Base-by-base conservation (phyloP, 2,329 filamentous ascomycete genomes). In the Chalara sp. region DNA sequence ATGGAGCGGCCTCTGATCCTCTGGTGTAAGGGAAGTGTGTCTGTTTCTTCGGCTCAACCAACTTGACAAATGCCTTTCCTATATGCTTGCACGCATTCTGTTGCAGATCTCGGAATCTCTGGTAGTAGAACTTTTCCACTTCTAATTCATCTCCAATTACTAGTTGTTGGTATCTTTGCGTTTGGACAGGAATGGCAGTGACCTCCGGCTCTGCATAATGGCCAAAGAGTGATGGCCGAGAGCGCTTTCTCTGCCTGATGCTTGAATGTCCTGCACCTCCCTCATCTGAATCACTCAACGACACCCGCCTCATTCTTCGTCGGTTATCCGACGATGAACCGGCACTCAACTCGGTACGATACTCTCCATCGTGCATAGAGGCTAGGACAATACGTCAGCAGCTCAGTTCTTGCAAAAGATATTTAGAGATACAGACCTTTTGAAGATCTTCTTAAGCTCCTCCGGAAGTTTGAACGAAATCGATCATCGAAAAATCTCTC, bases 21-120 rank as follows among this genome's bases (percentile, higher is more conserved):
- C 75, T 74, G 1, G 82, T 86, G 61, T 90, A 90, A 0, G 86
- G 86, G 58, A 86, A 81, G 13, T 79, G 84, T 0, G 83, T 84
- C 65, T 89, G 86, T 66, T 90, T 90, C 68, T 86, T 88, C 0
- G 86, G 86, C 59, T 87, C 84, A 2, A 89, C 80, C 1, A 80
- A 75, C 62, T 88, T 88, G 53, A 90, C 82, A 80, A 86, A 89
- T 8, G 80, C 83, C 64, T 89, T 90, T 33, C 81, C 81, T 48
- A 89, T 82, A 30, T 83, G 70, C 66, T 89, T 89, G 68, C 83
- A 85, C 6, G 82, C 79, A 1, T 80, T 77, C 59, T 90, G 86
- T 60, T 89, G 85, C 58, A 85, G 78, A 52, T 78, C 77, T 55
- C 78, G 80, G 62, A 89, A 81, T 1, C 80, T 71, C 40, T 76